phyloP scores from a whole-genome alignment of 805 yeast genomes.

The Cyberlindnera xylosilytica region DNA sequence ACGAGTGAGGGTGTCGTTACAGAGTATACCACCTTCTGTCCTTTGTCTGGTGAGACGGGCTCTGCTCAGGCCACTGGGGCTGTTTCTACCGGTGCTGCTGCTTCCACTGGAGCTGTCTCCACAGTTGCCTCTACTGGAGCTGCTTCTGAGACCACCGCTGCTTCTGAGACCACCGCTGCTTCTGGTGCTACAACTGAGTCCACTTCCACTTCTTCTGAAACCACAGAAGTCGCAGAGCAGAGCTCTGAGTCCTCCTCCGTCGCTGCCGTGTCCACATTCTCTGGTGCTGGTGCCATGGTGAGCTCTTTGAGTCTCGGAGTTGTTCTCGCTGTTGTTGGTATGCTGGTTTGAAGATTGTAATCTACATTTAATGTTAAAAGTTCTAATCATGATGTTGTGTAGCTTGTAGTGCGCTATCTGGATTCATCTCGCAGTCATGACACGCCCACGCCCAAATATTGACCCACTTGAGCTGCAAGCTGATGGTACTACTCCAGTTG shows the following conservation, averaged over 20 bases:
- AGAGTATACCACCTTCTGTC: conserved; percentile 32
- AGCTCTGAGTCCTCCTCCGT: conserved; percentile 2
- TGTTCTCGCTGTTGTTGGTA: conserved; percentile 81
- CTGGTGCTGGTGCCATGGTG: conserved; percentile 74
- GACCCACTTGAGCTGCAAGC: too few relatives aligned
- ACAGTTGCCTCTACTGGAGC: neutral
- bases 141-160: conserved; percentile 4
- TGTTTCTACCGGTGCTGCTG: neutral
- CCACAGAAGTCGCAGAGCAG: too few relatives aligned
- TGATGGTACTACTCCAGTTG: too few relatives aligned
- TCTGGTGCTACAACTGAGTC: conserved; percentile 7
- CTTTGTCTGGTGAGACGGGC: conserved; percentile 9
- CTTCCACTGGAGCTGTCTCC: conserved; percentile 1
- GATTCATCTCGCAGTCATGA: too few relatives aligned
- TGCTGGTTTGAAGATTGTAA: conserved; percentile 58
- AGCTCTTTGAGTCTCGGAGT: conserved; percentile 80
- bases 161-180: conserved; percentile 12
- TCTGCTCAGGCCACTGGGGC: neutral
- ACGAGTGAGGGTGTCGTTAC: conserved; percentile 10
- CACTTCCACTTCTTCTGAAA: conserved; percentile 1
- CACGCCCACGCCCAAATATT: too few relatives aligned
- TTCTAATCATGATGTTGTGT: neutral
- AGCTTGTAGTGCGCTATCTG: neutral
- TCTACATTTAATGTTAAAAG: neutral
- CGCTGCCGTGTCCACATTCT: conserved; percentile 13